These are phyloP conservation scores for Ophiosphaerella narmari DNA, from an alignment of 2,329 filamentous ascomycete species.

Conservation along the genomic window DNA sequence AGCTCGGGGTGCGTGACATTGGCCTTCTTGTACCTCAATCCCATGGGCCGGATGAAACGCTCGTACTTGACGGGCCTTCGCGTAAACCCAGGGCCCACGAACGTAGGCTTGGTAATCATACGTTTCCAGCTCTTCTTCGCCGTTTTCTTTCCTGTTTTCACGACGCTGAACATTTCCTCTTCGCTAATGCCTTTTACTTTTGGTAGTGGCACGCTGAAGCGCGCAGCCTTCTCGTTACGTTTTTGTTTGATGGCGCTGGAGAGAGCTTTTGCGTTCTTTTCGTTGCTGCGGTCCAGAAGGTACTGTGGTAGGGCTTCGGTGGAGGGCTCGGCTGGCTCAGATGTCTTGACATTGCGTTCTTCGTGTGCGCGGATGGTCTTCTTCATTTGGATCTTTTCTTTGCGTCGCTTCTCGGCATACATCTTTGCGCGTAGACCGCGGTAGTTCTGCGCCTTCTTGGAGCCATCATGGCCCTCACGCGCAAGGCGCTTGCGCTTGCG, in stretches of 20 bases:
- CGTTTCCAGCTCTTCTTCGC: slow-evolving; percentile 81
- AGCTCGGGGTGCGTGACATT: slow-evolving; percentile 77
- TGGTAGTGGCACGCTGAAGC: slow-evolving; percentile 88
- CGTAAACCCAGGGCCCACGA: slow-evolving; percentile 91
- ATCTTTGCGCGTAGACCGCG: slow-evolving; percentile 90
- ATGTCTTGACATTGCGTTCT: slow-evolving; percentile 91
- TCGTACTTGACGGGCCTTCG: slow-evolving; percentile 79
- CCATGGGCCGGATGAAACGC: slow-evolving; percentile 56
- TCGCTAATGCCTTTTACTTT: slow-evolving; percentile 93
- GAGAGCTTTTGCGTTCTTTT: slow-evolving; percentile 73
- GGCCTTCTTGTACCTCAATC: slow-evolving; percentile 78
- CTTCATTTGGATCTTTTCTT: slow-evolving; percentile 72
- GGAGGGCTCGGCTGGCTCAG: slow-evolving; percentile 75
- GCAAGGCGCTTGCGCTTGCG: slow-evolving; percentile 83
- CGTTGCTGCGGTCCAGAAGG: slow-evolving; percentile 80
- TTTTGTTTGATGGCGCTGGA: slow-evolving; percentile 94
- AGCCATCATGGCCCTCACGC: slow-evolving; percentile 85
- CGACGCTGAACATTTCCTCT: slow-evolving; percentile 95
- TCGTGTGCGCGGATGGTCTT: slow-evolving; percentile 80
- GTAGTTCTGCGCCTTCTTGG: slow-evolving; percentile 89
- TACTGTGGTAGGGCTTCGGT: slow-evolving; percentile 87
- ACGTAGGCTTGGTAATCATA: slow-evolving; percentile 80
- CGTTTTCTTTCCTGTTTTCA: slow-evolving; percentile 87
- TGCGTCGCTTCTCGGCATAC: slow-evolving; percentile 88
- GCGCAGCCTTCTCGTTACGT: slow-evolving; percentile 83